These are phyloP conservation scores for Rusavskia elegans DNA, from an alignment of 495 filamentous ascomycete species.

Conservation along the genomic window DNA sequence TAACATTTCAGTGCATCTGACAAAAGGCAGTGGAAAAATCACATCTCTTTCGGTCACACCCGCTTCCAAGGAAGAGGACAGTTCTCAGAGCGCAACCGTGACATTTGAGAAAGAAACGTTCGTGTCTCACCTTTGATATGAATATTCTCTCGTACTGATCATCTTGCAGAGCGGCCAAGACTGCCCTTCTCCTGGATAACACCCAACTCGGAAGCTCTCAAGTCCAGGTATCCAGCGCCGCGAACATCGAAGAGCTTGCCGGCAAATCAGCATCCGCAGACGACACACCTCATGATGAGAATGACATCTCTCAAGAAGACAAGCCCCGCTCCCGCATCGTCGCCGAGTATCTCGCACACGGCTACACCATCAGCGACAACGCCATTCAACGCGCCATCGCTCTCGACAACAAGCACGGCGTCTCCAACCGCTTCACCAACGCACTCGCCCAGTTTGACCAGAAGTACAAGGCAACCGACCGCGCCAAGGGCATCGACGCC, in stretches of 20 bases:
- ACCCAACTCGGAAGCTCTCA: conserved; percentile 73
- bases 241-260: conserved; percentile 49
- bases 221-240: conserved; percentile 58
- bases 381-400: conserved; percentile 72
- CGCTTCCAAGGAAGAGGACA: conserved; percentile 34
- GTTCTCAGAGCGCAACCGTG: conserved; percentile 66
- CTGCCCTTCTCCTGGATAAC: conserved; percentile 88
- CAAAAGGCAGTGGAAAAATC: conserved; percentile 66
- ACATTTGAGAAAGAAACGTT: conserved; percentile 90
- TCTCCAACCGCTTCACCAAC: conserved; percentile 57
- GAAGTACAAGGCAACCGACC: conserved; percentile 67
- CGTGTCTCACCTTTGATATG: conserved; percentile 13
- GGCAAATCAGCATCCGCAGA: conserved; percentile 21
- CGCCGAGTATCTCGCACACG: conserved; percentile 90
- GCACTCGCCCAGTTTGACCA: conserved; percentile 62
- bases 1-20: conserved; percentile 10
- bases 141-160: conserved; percentile 3
- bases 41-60: conserved; percentile 60
- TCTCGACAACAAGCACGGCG: conserved; percentile 80
- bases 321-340: conserved; percentile 86
- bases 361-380: conserved; percentile 75
- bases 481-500: conserved; percentile 57
- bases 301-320: conserved; percentile 77
- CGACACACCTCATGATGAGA: conserved; percentile 35
- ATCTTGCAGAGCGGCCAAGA: conserved; percentile 58